Percentiles rank a stretch among this genome's conserved stretches.
These are phyloP conservation scores for Wickerhamomyces rabaulensis DNA, from an alignment of 805 yeast species.

Conservation along the genomic window DNA sequence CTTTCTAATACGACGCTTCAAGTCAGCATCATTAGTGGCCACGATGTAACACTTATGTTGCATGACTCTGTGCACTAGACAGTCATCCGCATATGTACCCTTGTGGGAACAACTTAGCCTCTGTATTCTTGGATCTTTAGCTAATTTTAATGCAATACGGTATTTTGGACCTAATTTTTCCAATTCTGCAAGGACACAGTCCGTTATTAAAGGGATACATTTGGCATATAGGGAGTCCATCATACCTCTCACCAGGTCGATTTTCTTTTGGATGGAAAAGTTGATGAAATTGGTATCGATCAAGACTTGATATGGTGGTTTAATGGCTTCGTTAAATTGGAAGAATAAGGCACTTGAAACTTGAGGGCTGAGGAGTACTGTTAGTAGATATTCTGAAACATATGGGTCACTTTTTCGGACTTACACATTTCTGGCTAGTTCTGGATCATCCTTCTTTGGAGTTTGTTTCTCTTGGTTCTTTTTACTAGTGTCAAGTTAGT, in stretches of 20 bases:
- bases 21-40: constrained; percentile 96
- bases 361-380: constrained; percentile 52
- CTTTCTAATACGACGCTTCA: constrained; percentile 89
- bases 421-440: constrained; percentile 54
- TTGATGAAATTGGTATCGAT: constrained; percentile 97
- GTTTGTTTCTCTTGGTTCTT: constrained; percentile 37
- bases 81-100: constrained; percentile 98
- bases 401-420: not conserved
- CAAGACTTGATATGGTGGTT: constrained; percentile 96
- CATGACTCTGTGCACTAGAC: constrained; percentile 85
- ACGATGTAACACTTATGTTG: constrained; percentile 97
- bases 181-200: constrained; percentile 96
- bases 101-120: constrained; percentile 86
- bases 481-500: constrained; percentile 21
- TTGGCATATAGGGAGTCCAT: constrained; percentile 95
- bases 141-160: constrained; percentile 86
- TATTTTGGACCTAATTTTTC: constrained; percentile 94
- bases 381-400: constrained; percentile 20
- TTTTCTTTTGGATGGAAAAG: constrained; percentile 92
- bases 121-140: constrained; percentile 88
- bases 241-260: constrained; percentile 92
- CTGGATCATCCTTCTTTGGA: constrained; percentile 59
- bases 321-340: constrained; percentile 88
- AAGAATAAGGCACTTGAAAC: constrained; percentile 94
- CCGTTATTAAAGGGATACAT: constrained; percentile 92